Base-by-base conservation (phyloP, 192 early-diverging fungal species). In the Martensiomyces pterosporus region DNA sequence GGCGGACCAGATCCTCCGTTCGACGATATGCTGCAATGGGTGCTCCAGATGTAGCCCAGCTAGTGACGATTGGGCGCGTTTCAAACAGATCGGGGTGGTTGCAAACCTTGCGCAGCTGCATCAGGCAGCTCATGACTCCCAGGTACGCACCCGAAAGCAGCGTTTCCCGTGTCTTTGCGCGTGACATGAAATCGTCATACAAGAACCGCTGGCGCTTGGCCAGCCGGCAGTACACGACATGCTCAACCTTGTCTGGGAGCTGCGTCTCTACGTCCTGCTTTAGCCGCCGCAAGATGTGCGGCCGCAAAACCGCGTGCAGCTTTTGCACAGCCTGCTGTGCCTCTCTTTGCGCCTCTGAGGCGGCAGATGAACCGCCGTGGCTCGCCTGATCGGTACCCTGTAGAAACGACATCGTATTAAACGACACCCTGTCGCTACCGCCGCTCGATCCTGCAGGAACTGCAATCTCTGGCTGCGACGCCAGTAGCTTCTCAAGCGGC, bases 251-350 rank as follows among this genome's bases (percentile, higher is more conserved):
- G 52, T 83, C 80, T 2, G 94, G 94, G 35, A 99, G 56, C 14
- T 89, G 90, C 60, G 90, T 92, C 69, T 95, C 93, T 0, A 98
- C 97, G 55, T 98, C 92, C 59, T 92, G 94, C 63, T 98, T 98
- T 16, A 97, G 67, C 3, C 97, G 80, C 4, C 94, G 83, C n/a
- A 96, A 66, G 81, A 96, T 94, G 56, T 91, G 82, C 8, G 84
- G 79, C 33, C 88, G 82, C 40, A 99, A 67, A 12, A 80, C 74
- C 5, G 77, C 63, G 39, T 99, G 94, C 8, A 99, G 67, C 24
- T 86, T 79, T 8, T 78, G 77, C 51, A 97, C 95, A 25, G 80
- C 80, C 45, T 81, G 72, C 34, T 84, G 84, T 1, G 56, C 61
- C 17, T 71, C 61, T 5, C 42, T 54, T 18, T 66, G 51, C 19